phyloP scores from a whole-genome alignment of 2,329 filamentous ascomycete species.

The Byssoonygena ceratinophila region DNA sequence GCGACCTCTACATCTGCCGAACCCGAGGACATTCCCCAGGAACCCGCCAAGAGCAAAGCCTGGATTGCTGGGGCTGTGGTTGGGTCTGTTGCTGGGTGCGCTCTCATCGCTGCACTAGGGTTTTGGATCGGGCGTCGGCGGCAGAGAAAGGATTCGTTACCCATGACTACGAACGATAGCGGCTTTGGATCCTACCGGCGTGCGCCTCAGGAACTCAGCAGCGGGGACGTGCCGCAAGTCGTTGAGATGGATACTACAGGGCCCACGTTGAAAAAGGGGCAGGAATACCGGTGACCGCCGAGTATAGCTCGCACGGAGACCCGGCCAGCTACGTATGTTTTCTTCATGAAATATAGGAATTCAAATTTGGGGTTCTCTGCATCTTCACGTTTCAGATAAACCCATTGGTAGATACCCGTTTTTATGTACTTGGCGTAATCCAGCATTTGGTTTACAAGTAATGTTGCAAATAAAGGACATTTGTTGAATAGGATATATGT shows the following conservation, averaged over 20 bases:
- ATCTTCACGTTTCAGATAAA: too few relatives aligned
- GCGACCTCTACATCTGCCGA: not conserved
- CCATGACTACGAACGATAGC: not conserved
- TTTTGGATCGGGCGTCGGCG: slow-evolving; percentile 7
- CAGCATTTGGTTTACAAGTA: too few relatives aligned
- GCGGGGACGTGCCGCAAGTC: not conserved
- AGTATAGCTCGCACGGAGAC: not conserved
- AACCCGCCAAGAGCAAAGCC: not conserved
- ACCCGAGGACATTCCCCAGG: not conserved
- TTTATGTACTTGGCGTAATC: too few relatives aligned
- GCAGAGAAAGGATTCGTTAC: not conserved
- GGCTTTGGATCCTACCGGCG: not conserved
- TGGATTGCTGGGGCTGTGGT: slow-evolving; percentile 11
- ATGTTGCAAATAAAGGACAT: too few relatives aligned
- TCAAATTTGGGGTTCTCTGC: too few relatives aligned
- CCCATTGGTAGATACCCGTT: too few relatives aligned
- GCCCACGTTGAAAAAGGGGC: not conserved
- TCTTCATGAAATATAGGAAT: too few relatives aligned
- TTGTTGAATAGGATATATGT: too few relatives aligned
- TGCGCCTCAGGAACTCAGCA: not conserved
- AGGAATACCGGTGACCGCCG: not conserved
- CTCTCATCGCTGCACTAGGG: not conserved
- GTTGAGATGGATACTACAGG: not conserved
- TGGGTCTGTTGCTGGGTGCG: slow-evolving; percentile 3
- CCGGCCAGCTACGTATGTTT: too few relatives aligned